Evolutionary conservation across 768 basidiomycete genomes (phyloP).

Genomic region (Lactifluus piperatus): DNA sequence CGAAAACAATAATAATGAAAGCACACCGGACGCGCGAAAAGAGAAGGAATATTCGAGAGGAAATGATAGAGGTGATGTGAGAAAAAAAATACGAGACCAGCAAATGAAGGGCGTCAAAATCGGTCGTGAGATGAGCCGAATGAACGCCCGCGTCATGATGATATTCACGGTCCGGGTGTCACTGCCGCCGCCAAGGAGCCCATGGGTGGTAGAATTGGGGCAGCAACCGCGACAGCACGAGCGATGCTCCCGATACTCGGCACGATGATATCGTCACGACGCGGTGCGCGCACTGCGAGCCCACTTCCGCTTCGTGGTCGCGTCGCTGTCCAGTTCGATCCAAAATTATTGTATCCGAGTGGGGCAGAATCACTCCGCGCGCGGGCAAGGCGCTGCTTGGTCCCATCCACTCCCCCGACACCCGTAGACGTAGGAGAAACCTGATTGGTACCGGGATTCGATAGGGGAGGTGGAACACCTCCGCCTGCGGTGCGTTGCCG

Average conservation of each 20-base stretch:
- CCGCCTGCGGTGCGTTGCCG: conserved; percentile 38
- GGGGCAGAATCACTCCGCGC: conserved; percentile 64
- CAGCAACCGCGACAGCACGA: conserved; percentile 1
- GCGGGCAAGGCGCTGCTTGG: conserved; percentile 39
- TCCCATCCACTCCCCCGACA: conserved; percentile 18
- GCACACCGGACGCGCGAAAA: not conserved
- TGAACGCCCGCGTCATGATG: not conserved
- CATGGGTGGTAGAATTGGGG: conserved; percentile 9
- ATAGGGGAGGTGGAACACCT: not conserved
- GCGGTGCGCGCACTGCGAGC: conserved; percentile 22
- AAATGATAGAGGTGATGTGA: not conserved
- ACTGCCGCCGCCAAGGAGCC: conserved; percentile 4
- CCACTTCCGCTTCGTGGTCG: conserved; percentile 33
- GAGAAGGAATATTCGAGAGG: not conserved
- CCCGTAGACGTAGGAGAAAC: not conserved
- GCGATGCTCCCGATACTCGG: conserved; percentile 17
- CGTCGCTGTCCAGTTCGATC: conserved; percentile 28
- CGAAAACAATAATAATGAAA: not conserved
- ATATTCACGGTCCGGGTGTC: conserved; percentile 14
- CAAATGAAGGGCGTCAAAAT: conserved; percentile 5
- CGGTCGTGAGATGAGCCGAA: not conserved
- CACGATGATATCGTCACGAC: conserved; percentile 16
- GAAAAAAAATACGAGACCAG: not conserved
- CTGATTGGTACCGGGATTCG: conserved; percentile 4
- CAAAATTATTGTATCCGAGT: conserved; percentile 40